phyloP scores from a whole-genome alignment of 306 rosid genomes.

The Acmispon strigosus region DNA sequence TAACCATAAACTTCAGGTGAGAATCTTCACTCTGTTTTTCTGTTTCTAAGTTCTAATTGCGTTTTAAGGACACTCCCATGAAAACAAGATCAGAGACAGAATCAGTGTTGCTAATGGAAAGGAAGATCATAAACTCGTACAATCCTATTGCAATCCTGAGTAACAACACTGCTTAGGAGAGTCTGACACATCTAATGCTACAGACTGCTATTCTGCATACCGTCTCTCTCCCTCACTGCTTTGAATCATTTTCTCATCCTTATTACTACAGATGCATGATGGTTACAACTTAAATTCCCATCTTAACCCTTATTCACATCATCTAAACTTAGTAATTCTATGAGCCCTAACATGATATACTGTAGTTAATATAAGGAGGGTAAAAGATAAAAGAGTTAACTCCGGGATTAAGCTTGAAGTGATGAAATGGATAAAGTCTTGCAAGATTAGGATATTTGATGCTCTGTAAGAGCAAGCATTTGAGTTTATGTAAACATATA shows the following conservation, averaged over 20 bases:
- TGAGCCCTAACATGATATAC: neutral
- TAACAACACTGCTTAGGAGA: neutral
- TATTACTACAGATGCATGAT: neutral
- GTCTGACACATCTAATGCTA: neutral
- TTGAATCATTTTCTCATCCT: neutral
- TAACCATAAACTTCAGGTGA: slow-evolving; percentile 91
- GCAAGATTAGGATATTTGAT: neutral
- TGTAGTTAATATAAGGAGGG: neutral
- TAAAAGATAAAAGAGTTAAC: neutral
- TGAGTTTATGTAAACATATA: neutral
- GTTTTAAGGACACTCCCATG: neutral
- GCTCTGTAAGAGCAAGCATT: slow-evolving; percentile 7
- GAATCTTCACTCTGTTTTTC: slow-evolving; percentile 16
- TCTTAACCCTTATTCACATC: neutral
- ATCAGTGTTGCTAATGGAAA: neutral
- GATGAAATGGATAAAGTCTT: neutral
- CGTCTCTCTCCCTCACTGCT: neutral
- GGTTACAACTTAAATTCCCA: neutral
- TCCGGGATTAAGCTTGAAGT: slow-evolving; percentile 2
- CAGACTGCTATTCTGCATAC: neutral
- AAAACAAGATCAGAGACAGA: neutral
- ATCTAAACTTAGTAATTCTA: neutral
- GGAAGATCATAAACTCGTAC: neutral
- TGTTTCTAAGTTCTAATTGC: neutral
- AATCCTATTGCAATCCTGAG: neutral